phyloP scores from a whole-genome alignment of 306 rosid species.

The Herpetospermum pedunculosum region DNA sequence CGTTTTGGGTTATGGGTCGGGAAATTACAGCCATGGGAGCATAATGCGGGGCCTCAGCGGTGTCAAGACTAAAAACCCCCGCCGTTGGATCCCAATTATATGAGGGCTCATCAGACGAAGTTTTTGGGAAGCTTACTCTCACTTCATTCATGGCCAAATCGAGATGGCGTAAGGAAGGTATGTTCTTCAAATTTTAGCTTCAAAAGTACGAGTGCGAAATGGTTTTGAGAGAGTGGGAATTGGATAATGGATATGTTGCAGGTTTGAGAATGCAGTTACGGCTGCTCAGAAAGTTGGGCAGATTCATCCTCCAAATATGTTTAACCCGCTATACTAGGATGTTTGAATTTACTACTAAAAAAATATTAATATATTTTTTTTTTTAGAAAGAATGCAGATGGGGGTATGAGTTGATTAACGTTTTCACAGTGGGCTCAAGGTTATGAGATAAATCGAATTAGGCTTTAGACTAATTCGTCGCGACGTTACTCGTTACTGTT shows the following conservation, averaged over 20 bases:
- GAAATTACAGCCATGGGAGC: constrained; percentile 84
- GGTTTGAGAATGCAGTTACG: constrained; percentile 92
- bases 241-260: constrained; percentile 65
- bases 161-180: constrained; percentile 96
- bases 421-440: no score
- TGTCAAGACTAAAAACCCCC: constrained; percentile 20
- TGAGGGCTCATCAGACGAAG: constrained; percentile 62
- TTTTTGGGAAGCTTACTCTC: constrained; percentile 63
- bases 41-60: constrained; percentile 69
- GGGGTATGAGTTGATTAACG: no score
- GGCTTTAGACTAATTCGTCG: no score
- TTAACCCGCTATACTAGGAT: no score
- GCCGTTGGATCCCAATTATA: constrained; percentile 51
- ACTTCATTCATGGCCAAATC: constrained; percentile 58
- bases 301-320: constrained; percentile 55
- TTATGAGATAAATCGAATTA: no score
- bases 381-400: no score
- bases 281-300: constrained; percentile 67
- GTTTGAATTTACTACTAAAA: no score
- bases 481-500: no score
- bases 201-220: constrained; percentile 9
- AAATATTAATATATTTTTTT: no score
- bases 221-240: constrained; percentile 38
- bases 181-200: constrained; percentile 32
- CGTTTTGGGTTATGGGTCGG: constrained; percentile 70